Conservation (phyloP, 306 rosid genomes). For the Quercus glauca region DNA sequence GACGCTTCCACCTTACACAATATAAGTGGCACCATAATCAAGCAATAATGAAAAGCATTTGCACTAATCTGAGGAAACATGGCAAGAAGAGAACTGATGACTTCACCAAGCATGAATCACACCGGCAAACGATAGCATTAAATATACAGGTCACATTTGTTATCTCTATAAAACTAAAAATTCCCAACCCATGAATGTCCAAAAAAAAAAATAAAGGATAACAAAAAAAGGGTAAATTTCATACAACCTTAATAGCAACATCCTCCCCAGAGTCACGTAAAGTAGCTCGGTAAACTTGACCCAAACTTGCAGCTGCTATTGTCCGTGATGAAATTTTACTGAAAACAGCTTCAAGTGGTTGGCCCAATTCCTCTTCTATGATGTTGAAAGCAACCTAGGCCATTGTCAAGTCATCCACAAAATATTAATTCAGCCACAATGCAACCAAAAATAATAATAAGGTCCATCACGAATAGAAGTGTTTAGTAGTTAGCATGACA, state of each 20-base stretch:
- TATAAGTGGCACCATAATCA: background rate
- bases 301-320: conserved; percentile 99
- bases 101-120: background rate
- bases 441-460: background rate
- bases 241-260: conserved; percentile 88
- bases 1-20: background rate
- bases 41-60: background rate
- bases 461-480: conserved; percentile 6
- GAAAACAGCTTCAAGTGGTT: conserved; percentile 91
- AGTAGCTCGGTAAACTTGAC: conserved; percentile 98
- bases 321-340: conserved; percentile 85
- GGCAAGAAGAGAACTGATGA: background rate
- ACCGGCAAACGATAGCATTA: background rate
- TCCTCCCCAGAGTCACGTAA: conserved; percentile 88
- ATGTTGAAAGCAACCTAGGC: conserved; percentile 75
- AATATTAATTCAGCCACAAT: conserved; percentile 6
- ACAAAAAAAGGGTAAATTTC: conserved; percentile 17
- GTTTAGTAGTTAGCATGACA: background rate
- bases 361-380: conserved; percentile 94
- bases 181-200: background rate
- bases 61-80: background rate
- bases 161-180: background rate
- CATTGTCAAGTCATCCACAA: conserved; percentile 27
- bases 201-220: background rate
- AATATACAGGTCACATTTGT: background rate